phyloP scores from a whole-genome alignment of 176 grass and related monocot species.

The Eleusine coracana region DNA sequence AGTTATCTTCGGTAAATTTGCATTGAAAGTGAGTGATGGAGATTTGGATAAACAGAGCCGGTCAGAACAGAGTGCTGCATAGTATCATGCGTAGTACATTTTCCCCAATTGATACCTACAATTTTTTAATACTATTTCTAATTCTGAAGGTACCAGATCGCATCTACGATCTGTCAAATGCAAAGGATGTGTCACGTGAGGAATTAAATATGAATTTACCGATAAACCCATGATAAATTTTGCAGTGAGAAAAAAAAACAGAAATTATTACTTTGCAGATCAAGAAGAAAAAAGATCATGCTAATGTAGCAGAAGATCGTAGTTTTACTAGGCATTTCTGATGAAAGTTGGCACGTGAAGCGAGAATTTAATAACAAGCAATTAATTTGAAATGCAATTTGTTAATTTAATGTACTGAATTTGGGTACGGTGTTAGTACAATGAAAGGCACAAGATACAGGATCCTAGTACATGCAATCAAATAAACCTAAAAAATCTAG shows the following conservation, averaged over 20 bases:
- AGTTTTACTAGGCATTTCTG: neutral
- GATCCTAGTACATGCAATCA: constrained; percentile 21
- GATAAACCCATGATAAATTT: constrained; percentile 10
- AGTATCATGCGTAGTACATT: neutral
- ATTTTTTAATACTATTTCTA: neutral
- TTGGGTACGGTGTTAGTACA: neutral
- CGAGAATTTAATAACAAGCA: neutral
- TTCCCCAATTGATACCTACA: neutral
- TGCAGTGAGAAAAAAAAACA: neutral
- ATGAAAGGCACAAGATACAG: constrained; percentile 3
- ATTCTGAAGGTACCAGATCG: neutral
- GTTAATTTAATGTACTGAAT: constrained; percentile 2
- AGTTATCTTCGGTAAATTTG: constrained; percentile 35
- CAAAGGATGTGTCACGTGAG: neutral
- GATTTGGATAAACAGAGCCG: neutral
- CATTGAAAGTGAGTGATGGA: constrained; percentile 29
- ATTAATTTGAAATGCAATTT: constrained; percentile 10
- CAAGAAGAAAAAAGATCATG: constrained; percentile 12
- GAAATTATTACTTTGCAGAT: constrained; percentile 13
- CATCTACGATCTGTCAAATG: neutral
- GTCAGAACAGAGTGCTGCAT: neutral
- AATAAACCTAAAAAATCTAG: neutral
- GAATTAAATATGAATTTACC: constrained; percentile 20
- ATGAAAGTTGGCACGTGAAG: neutral
- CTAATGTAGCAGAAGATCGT: neutral